Percentiles rank a stretch among this genome's conserved stretches.
phyloP scores from a whole-genome alignment of 352 stramenopile species.

The Phytophthora litchii region DNA sequence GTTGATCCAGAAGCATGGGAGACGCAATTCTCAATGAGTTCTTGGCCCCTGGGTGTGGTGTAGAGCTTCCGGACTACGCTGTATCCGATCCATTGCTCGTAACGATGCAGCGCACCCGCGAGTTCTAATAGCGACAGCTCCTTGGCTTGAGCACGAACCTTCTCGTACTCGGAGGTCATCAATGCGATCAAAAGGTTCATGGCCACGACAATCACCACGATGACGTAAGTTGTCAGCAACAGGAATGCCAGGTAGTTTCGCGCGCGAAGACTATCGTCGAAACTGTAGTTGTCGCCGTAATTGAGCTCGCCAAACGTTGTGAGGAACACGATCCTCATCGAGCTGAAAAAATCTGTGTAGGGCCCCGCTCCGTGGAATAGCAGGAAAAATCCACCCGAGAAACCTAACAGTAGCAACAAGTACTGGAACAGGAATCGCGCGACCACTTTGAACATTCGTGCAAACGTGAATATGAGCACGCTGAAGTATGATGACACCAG shows the following conservation, averaged over 20 bases:
- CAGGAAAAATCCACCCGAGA: slow-evolving; percentile 52
- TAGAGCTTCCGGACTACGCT: slow-evolving; percentile 47
- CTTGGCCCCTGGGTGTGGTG: slow-evolving; percentile 34
- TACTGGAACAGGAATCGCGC: slow-evolving; percentile 62
- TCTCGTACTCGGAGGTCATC: slow-evolving; percentile 70
- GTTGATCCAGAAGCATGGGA: slow-evolving; percentile 11
- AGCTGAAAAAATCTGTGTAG: slow-evolving; percentile 52
- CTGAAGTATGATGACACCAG: slow-evolving; percentile 66
- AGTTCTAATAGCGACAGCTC: slow-evolving; percentile 55
- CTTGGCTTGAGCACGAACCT: slow-evolving; percentile 57
- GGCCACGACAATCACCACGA: slow-evolving; percentile 60
- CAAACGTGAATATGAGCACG: slow-evolving; percentile 71
- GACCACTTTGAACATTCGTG: slow-evolving; percentile 62
- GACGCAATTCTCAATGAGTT: slow-evolving; percentile 38
- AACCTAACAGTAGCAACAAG: slow-evolving; percentile 53
- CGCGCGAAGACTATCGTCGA: slow-evolving; percentile 37
- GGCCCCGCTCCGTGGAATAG: slow-evolving; percentile 49
- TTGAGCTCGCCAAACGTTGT: slow-evolving; percentile 65
- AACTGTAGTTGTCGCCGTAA: slow-evolving; percentile 59
- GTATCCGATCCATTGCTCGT: slow-evolving; percentile 57
- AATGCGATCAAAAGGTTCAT: slow-evolving; percentile 61
- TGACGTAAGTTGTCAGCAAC: slow-evolving; percentile 55
- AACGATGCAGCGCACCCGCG: slow-evolving; percentile 50
- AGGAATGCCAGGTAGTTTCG: slow-evolving; percentile 52
- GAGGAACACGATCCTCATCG: slow-evolving; percentile 61